A percentile compares a stretch with the other conserved stretches of the same genome.
These are phyloP conservation scores for Saprolegnia parasitica DNA, from an alignment of 352 stramenopile species.

Conservation along the genomic window DNA sequence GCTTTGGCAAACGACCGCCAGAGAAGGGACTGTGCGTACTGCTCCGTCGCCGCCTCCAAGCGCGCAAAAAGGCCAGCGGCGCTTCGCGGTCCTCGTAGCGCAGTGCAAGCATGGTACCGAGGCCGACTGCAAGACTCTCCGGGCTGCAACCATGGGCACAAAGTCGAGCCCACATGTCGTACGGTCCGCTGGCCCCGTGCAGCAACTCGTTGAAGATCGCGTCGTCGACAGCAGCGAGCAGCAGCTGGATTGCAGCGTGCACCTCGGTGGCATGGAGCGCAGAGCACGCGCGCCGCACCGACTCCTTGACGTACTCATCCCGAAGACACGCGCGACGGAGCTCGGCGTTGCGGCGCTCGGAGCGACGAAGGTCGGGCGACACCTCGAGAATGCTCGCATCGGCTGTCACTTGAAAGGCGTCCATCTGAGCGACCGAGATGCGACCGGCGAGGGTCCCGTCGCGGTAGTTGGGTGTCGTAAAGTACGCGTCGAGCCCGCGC, in stretches of 20 bases:
- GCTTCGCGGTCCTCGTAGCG: not conserved
- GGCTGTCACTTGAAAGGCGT: not conserved
- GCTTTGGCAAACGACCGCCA: no score
- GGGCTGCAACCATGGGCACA: no score
- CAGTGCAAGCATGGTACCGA: not conserved
- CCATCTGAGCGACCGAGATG: not conserved
- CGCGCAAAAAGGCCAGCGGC: not conserved
- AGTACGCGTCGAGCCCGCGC: not conserved
- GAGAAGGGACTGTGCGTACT: not conserved
- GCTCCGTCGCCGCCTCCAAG: not conserved
- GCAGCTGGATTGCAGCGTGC: not conserved
- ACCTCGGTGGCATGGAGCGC: not conserved
- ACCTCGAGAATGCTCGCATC: not conserved
- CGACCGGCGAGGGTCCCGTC: not conserved
- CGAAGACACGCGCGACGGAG: no score
- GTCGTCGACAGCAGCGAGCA: not conserved
- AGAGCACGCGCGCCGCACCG: not conserved
- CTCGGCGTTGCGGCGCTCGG: not conserved
- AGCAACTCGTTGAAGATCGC: not conserved
- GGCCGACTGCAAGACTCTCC: no score
- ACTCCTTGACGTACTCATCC: not conserved
- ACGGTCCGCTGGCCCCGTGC: not conserved
- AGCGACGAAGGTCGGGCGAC: not conserved
- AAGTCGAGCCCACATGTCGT: not conserved
- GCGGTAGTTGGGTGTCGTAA: not conserved